Percentiles rank a stretch among this genome's conserved stretches.
Conservation (phyloP, 2,329 filamentous ascomycete species). For the Penicillium sp. region DNA sequence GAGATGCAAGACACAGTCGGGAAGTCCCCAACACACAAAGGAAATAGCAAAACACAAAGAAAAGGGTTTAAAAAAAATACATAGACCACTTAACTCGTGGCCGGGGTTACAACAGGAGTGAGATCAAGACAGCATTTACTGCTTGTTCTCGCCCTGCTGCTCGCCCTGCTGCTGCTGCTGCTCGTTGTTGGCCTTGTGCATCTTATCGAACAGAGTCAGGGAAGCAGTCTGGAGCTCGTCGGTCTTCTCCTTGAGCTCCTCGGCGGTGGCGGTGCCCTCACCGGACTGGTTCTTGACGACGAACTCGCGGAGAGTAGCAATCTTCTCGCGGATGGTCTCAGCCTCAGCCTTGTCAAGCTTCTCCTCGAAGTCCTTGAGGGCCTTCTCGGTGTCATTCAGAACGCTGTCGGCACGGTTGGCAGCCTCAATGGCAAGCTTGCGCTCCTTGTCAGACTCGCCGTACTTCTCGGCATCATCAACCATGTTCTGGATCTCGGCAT, state of each 20-base stretch:
- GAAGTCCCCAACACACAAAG: conserved; percentile 30
- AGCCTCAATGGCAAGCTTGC: conserved; percentile 91
- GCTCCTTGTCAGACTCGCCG: conserved; percentile 92
- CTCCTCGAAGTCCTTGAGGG: conserved; percentile 93
- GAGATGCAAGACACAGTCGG: conserved; percentile 28
- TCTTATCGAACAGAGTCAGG: conserved; percentile 98
- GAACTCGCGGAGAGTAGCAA: conserved; percentile 80
- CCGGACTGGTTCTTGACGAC: conserved; percentile 93
- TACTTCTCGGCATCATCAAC: conserved; percentile 98
- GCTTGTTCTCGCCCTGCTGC: conserved; percentile 69
- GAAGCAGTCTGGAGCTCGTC: conserved; percentile 96
- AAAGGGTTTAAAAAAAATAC: conserved; percentile 33
- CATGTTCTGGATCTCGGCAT: conserved; percentile 95
- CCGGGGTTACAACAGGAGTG: conserved; percentile 36
- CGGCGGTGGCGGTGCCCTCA: conserved; percentile 81
- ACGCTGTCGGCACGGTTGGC: conserved; percentile 98
- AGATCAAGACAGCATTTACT: conserved; percentile 22
- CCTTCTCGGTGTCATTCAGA: conserved; percentile 97
- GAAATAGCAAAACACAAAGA: conserved; percentile 20
- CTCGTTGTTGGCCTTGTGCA: conserved; percentile 92
- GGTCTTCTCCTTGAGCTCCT: conserved; percentile 97
- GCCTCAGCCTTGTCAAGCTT: conserved; percentile 96
- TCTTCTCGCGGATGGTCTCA: conserved; percentile 93
- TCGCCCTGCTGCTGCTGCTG: conserved; percentile 58
- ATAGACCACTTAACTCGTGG: conserved; percentile 24